Conservation (phyloP, 2,329 filamentous ascomycete genomes). For the Epicoccum sorghinum region DNA sequence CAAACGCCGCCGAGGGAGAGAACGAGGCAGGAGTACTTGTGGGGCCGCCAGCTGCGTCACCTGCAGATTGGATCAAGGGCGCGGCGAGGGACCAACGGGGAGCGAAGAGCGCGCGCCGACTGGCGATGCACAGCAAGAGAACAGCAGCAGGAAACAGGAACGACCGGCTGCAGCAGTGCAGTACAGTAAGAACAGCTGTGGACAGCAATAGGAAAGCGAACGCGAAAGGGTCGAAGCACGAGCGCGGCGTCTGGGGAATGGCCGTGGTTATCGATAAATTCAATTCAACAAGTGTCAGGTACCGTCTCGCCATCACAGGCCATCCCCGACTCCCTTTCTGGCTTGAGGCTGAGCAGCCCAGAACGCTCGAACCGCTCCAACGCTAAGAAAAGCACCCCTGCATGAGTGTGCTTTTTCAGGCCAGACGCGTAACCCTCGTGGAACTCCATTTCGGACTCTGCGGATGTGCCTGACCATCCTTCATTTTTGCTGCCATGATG, state of each 20-base stretch:
- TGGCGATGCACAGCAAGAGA: too few relatives aligned
- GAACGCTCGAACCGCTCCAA: slow-evolving; percentile 4
- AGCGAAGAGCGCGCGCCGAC: too few relatives aligned
- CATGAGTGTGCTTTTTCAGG: slow-evolving; percentile 3
- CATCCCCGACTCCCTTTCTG: slow-evolving; percentile 4
- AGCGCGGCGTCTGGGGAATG: slow-evolving; percentile 8
- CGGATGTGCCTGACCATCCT: slow-evolving; percentile 9
- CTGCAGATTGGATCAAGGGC: slow-evolving; percentile 5
- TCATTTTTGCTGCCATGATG: neutral
- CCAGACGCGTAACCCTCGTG: slow-evolving; percentile 14
- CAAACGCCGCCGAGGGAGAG: slow-evolving; percentile 11
- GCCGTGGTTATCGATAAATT: slow-evolving; percentile 6
- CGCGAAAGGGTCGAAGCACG: neutral
- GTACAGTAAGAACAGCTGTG: neutral
- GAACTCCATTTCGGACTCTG: slow-evolving; percentile 6
- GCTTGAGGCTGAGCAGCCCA: slow-evolving; percentile 13
- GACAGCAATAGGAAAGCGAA: neutral
- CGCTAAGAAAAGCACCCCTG: slow-evolving; percentile 8
- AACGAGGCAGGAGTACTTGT: slow-evolving; percentile 8
- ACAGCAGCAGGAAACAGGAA: neutral
- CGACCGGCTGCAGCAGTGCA: neutral
- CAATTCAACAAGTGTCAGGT: slow-evolving; percentile 18
- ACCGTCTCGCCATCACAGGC: slow-evolving; percentile 9
- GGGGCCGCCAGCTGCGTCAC: slow-evolving; percentile 6
- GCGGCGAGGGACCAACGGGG: neutral